Evolutionary conservation across 768 basidiomycete species (phyloP), one percentile per base, ranked within the genome.

Genomic region (Tremella mesenterica): DNA sequence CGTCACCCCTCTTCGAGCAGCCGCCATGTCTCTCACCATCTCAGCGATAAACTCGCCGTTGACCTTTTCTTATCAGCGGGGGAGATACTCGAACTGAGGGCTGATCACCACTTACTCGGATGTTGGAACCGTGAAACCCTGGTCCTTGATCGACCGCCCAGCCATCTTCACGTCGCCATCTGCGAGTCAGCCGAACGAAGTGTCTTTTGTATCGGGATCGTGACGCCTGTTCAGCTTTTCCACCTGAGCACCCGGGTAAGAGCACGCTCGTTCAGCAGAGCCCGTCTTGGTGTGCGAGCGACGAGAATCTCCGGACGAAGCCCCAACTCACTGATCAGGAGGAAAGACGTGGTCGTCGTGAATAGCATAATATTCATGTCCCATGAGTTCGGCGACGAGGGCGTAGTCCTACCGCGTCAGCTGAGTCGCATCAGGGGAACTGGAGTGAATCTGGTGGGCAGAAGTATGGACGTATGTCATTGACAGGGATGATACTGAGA

Each of bases 281-380:
- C n/a, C n/a, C n/a, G n/a, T n/a, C n/a, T n/a, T n/a, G n/a, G n/a
- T n/a, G n/a, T n/a, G n/a, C n/a, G n/a, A n/a, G n/a, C n/a, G n/a
- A n/a, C n/a, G n/a, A n/a, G n/a, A n/a, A n/a, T n/a, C n/a, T n/a
- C n/a, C n/a, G n/a, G n/a, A n/a, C n/a, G n/a, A n/a, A n/a, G n/a
- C n/a, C n/a, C n/a, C n/a, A n/a, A 41, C 38, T 41, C 6, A 41
- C 38, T 41, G 38, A 41, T 41, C 14, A 4, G 38, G 38, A 18
- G 38, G 38, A 14, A 41, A 41, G 38, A 41, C 38, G 38, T 41
- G 38, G 49, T 68, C 61, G 30, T 62, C 53, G 39, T 65, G 66
- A 28, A 64, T 57, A 4, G 61, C 53, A 39, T 63, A 59, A 52
- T 68, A 62, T 25, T 68, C 60, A 50, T 68, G 66, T 26, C 56